phyloP scores from a whole-genome alignment of 768 basidiomycete species.

The Pleurotus ostreatus region DNA sequence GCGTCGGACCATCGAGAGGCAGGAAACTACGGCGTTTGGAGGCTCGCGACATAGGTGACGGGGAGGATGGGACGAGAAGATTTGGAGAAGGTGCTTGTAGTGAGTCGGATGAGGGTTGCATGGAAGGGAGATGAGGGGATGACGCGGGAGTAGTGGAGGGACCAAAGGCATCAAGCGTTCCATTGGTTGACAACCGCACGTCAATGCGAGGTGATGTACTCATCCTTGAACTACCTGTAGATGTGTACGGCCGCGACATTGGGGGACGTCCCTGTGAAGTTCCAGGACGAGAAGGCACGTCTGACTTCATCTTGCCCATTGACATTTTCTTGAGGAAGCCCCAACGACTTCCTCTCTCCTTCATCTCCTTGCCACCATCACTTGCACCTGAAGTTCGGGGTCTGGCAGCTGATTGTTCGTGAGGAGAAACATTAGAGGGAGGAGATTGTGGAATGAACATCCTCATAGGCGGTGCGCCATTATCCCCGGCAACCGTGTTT shows the following conservation, averaged over 20 bases:
- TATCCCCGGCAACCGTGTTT: constrained; percentile 4
- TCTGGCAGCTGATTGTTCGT: background rate
- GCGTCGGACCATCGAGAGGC: constrained; percentile 68
- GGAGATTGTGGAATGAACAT: constrained; percentile 10
- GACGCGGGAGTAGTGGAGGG: constrained; percentile 23
- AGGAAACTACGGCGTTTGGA: constrained; percentile 86
- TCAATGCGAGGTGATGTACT: constrained; percentile 58
- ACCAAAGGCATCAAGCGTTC: constrained; percentile 49
- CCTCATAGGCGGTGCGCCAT: constrained; percentile 12
- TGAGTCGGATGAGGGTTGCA: constrained; percentile 20
- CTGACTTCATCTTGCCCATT: constrained; percentile 86
- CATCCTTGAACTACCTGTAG: constrained; percentile 24
- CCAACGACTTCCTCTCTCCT: constrained; percentile 78
- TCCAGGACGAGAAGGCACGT: constrained; percentile 44
- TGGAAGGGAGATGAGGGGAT: background rate
- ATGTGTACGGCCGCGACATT: constrained; percentile 24
- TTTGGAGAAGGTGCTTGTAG: constrained; percentile 22
- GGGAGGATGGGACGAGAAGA: constrained; percentile 39
- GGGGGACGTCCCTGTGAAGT: constrained; percentile 22
- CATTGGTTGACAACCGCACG: constrained; percentile 69
- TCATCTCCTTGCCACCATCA: constrained; percentile 28
- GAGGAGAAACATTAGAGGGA: constrained; percentile 7
- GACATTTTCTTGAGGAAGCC: constrained; percentile 99
- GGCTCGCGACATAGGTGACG: constrained; percentile 37
- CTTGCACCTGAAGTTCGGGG: background rate